Percentiles rank a stretch among this genome's conserved stretches.
Conservation (phyloP, 2,329 filamentous ascomycete genomes). For the Phialocephala sp. region DNA sequence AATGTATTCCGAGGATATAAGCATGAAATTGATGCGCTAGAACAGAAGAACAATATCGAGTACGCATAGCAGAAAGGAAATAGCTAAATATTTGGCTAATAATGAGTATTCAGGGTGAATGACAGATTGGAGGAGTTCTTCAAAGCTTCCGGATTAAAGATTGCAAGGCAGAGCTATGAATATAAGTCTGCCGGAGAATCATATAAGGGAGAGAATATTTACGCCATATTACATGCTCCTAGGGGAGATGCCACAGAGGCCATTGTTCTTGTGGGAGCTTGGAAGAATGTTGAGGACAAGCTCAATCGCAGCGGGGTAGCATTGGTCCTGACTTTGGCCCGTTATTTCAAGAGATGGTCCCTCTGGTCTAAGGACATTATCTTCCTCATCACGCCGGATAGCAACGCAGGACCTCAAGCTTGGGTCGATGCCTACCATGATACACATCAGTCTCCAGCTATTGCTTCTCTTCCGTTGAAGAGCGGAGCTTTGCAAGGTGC, state of each 20-base stretch:
- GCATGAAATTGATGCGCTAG: constrained; percentile 75
- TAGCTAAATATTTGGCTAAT: constrained; percentile 18
- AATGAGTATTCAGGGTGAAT: constrained; percentile 59
- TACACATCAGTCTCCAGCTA: constrained; percentile 72
- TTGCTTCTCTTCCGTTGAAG: constrained; percentile 83
- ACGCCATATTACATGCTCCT: constrained; percentile 90
- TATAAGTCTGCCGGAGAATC: constrained; percentile 79
- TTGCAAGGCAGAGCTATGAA: constrained; percentile 84
- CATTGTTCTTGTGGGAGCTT: constrained; percentile 88
- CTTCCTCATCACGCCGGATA: constrained; percentile 86
- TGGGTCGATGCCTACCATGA: constrained; percentile 99
- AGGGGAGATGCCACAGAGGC: constrained; percentile 96
- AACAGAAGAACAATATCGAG: constrained; percentile 58
- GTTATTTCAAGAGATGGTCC: constrained; percentile 98
- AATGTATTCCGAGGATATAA: constrained; percentile 91
- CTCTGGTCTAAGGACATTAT: constrained; percentile 99
- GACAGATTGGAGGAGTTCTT: constrained; percentile 78
- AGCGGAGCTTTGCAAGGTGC: constrained; percentile 92
- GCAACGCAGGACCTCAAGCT: constrained; percentile 86
- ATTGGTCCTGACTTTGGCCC: constrained; percentile 81
- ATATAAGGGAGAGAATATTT: constrained; percentile 85
- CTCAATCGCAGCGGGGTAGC: constrained; percentile 88
- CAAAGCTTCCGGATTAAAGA: constrained; percentile 80
- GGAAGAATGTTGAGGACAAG: constrained; percentile 79
- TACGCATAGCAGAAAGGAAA: constrained; percentile 42